These are phyloP conservation scores for Aureobasidium sp. DNA, from an alignment of 2,329 filamentous ascomycete species.

Conservation along the genomic window DNA sequence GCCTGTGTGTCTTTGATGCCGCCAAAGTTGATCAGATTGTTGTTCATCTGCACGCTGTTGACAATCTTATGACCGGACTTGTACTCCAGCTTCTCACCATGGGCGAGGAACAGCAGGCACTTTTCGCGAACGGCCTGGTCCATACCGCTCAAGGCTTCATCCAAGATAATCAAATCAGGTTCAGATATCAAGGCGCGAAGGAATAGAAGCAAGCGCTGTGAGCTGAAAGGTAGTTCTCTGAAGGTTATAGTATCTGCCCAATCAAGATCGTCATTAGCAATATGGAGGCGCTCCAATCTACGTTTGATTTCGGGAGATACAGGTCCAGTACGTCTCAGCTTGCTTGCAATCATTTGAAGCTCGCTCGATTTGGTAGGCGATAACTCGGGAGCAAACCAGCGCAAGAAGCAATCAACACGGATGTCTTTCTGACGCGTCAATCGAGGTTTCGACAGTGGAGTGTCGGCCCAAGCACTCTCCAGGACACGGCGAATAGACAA, in stretches of 20 bases:
- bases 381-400: slow-evolving; percentile 75
- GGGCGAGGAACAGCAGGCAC: slow-evolving; percentile 70
- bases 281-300: background rate
- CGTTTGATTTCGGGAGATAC: background rate
- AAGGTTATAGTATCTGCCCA: slow-evolving; percentile 67
- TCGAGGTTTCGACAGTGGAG: slow-evolving; percentile 65
- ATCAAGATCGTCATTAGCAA: slow-evolving; percentile 28
- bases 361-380: slow-evolving; percentile 41
- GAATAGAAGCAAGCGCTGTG: slow-evolving; percentile 80
- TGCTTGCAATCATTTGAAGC: background rate
- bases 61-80: background rate
- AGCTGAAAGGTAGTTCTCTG: slow-evolving; percentile 68
- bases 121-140: slow-evolving; percentile 65
- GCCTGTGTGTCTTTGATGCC: slow-evolving; percentile 69
- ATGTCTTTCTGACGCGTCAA: slow-evolving; percentile 51
- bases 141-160: slow-evolving; percentile 47
- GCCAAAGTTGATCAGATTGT: slow-evolving; percentile 44
- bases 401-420: slow-evolving; percentile 62
- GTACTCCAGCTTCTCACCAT: slow-evolving; percentile 30
- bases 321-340: no score
- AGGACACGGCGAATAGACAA: slow-evolving; percentile 67
- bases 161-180: slow-evolving; percentile 44
- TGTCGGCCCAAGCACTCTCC: slow-evolving; percentile 85
- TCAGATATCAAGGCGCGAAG: slow-evolving; percentile 46
- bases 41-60: slow-evolving; percentile 29